phyloP scores from a whole-genome alignment of 2,329 filamentous ascomycete genomes.

The Paecilomyces niveus region DNA sequence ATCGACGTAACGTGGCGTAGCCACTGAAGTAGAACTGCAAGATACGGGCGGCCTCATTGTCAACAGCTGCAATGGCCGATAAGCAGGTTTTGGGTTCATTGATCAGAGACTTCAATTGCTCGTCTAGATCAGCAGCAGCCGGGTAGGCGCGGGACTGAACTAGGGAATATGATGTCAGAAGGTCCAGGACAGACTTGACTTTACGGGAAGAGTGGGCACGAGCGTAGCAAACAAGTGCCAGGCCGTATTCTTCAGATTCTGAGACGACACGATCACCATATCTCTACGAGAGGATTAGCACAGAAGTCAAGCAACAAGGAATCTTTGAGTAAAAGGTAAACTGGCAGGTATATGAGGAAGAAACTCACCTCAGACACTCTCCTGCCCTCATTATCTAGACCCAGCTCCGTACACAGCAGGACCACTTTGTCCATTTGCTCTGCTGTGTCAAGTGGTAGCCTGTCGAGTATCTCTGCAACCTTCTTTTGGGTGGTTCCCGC shows the following conservation, averaged over 20 bases:
- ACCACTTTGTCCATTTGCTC: slow-evolving; percentile 75
- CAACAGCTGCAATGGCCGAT: slow-evolving; percentile 62
- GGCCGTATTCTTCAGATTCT: slow-evolving; percentile 70
- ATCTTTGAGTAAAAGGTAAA: neutral
- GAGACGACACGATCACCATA: slow-evolving; percentile 73
- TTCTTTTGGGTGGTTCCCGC: slow-evolving; percentile 62
- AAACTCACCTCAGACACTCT: slow-evolving; percentile 70
- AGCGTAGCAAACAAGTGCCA: slow-evolving; percentile 85
- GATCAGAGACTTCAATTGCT: slow-evolving; percentile 62
- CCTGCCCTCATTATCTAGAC: slow-evolving; percentile 70
- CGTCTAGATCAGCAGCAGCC: slow-evolving; percentile 62
- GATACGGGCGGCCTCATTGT: slow-evolving; percentile 74
- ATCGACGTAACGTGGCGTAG: slow-evolving; percentile 83
- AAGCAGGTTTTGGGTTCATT: slow-evolving; percentile 65
- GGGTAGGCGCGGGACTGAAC: slow-evolving; percentile 80
- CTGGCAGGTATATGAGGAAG: neutral
- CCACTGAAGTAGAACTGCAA: slow-evolving; percentile 82
- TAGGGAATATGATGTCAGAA: slow-evolving; percentile 80
- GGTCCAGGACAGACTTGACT: slow-evolving; percentile 76
- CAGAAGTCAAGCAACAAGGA: neutral
- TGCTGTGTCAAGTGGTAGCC: slow-evolving; percentile 64
- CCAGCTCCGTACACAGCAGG: slow-evolving; percentile 67
- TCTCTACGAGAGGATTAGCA: slow-evolving; percentile 47
- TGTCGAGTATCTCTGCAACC: slow-evolving; percentile 65
- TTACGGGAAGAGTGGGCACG: slow-evolving; percentile 71